Evolutionary conservation across 441 rosid species (phyloP).

Genomic region (Populus hybrid): DNA sequence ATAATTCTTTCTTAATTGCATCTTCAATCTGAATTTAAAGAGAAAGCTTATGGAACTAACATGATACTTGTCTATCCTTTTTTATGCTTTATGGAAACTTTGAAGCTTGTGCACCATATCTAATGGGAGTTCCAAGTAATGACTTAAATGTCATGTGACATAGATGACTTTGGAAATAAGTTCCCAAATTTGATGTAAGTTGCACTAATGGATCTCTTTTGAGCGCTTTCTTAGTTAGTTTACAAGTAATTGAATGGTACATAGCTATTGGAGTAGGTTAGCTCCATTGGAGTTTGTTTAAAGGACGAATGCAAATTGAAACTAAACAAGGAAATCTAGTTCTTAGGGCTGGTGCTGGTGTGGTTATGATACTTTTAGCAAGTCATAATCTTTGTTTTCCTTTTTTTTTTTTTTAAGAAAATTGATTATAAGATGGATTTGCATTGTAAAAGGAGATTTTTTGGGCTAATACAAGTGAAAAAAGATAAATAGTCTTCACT

Average conservation of each 20-base stretch:
- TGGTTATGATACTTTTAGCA: neutral
- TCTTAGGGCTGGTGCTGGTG: neutral
- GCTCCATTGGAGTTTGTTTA: too few relatives aligned
- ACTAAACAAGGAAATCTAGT: neutral
- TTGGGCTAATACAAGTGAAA: neutral
- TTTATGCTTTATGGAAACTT: neutral
- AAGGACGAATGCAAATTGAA: neutral
- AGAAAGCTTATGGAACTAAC: neutral
- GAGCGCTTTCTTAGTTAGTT: neutral
- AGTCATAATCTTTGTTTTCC: too few relatives aligned
- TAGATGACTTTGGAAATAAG: neutral
- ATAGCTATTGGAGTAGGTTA: neutral
- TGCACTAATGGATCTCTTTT: neutral
- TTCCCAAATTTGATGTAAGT: neutral
- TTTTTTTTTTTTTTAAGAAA: too few relatives aligned
- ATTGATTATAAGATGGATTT: neutral
- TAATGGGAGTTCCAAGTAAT: neutral
- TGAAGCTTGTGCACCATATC: neutral
- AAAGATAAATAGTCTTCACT: too few relatives aligned
- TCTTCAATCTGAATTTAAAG: neutral
- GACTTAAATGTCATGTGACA: neutral
- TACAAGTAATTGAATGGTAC: neutral
- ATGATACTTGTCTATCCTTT: neutral
- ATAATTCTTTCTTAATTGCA: neutral
- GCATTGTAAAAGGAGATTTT: neutral